Evolutionary conservation across 257 asterid genomes (phyloP).

Genomic region (Gentiana straminea): DNA sequence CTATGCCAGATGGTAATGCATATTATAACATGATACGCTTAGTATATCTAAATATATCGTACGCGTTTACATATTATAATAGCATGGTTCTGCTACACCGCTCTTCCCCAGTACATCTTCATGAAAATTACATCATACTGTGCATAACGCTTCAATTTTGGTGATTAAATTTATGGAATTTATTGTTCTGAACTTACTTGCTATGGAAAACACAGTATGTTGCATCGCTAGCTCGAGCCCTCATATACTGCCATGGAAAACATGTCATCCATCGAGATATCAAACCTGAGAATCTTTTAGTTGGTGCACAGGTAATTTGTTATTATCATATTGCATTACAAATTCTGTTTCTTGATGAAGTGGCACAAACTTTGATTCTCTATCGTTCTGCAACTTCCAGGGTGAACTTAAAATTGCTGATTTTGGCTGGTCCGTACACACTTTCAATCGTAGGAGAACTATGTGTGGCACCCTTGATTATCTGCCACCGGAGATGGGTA

Average conservation of each 20-base stretch:
- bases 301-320: conserved; percentile 71
- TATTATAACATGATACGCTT: too few species aligned
- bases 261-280: conserved; percentile 96
- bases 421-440: conserved; percentile 99
- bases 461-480: conserved; percentile 99
- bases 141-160: too few species aligned
- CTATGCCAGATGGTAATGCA: too few species aligned
- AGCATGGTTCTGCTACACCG: too few species aligned
- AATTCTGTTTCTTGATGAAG: background rate
- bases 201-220: conserved; percentile 47
- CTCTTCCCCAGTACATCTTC: too few species aligned
- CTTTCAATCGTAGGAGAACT: conserved; percentile 86
- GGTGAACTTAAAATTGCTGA: conserved; percentile 97
- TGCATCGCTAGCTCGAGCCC: conserved; percentile 93
- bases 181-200: too few species aligned
- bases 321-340: background rate
- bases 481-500: conserved; percentile 99
- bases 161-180: too few species aligned
- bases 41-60: too few species aligned
- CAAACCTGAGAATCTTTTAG: conserved; percentile 91
- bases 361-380: conserved; percentile 1
- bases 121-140: too few species aligned
- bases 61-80: too few species aligned
- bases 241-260: conserved; percentile 92
- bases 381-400: conserved; percentile 22